phyloP scores from a whole-genome alignment of 2,329 filamentous ascomycete genomes.

The Colletotrichum navitas region DNA sequence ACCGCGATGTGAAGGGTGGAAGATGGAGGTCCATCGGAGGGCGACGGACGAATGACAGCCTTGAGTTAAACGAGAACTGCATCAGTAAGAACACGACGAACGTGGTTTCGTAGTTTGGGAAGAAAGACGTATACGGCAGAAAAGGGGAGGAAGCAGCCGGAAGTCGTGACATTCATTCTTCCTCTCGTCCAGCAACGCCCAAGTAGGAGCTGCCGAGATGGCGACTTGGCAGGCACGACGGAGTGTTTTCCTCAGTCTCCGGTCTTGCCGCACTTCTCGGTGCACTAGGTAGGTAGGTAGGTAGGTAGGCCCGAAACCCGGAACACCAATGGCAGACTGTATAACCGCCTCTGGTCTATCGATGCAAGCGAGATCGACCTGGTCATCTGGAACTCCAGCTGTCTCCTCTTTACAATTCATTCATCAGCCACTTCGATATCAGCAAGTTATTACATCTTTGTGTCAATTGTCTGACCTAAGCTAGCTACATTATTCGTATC shows the following conservation, averaged over 20 bases:
- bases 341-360: neutral
- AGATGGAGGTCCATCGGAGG: neutral
- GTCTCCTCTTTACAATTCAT: neutral
- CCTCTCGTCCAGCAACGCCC: neutral
- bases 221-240: slow-evolving; percentile 12
- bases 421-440: too few relatives aligned
- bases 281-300: too few relatives aligned
- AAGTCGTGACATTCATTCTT: neutral
- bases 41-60: neutral
- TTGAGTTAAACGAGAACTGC: neutral
- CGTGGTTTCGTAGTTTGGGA: neutral
- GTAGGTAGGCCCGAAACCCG: too few relatives aligned
- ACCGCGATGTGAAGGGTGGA: neutral
- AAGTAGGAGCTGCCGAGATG: neutral
- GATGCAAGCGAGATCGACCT: too few relatives aligned
- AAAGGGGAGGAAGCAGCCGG: neutral
- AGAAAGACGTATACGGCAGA: neutral
- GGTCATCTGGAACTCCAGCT: neutral
- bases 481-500: slow-evolving; percentile 31
- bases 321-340: neutral
- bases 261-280: neutral
- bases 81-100: neutral
- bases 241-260: slow-evolving; percentile 13
- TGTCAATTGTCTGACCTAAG: slow-evolving; percentile 17
- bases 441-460: neutral